Evolutionary conservation across 257 asterid species (phyloP).

Genomic region (Solanum corneliomulleri): DNA sequence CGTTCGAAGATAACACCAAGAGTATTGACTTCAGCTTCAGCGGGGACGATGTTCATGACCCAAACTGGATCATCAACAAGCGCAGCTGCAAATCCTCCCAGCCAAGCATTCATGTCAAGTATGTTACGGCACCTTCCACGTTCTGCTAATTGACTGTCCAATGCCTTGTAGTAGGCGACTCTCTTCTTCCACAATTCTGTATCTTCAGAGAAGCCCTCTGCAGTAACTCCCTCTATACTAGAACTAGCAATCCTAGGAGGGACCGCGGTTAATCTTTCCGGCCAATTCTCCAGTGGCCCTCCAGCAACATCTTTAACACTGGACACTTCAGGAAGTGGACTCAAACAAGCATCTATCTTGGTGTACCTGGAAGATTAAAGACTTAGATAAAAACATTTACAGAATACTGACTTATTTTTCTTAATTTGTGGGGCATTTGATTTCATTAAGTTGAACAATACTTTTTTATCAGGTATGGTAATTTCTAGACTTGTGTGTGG

Average conservation of each 20-base stretch:
- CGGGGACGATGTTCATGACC: conserved; percentile 81
- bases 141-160: conserved; percentile 71
- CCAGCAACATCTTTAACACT: conserved; percentile 53
- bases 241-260: conserved; percentile 72
- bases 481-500: not conserved
- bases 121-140: conserved; percentile 71
- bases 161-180: conserved; percentile 51
- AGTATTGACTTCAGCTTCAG: conserved; percentile 37
- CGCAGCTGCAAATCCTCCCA: conserved; percentile 96
- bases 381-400: too few relatives aligned
- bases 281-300: conserved; percentile 65
- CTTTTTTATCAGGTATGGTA: not conserved
- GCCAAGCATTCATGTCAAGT: conserved; percentile 79
- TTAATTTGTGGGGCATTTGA: not conserved
- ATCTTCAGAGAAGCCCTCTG: conserved; percentile 32
- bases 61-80: conserved; percentile 68
- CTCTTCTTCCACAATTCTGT: conserved; percentile 60
- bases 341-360: conserved; percentile 73
- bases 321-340: conserved; percentile 77
- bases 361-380: conserved; percentile 46
- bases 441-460: not conserved
- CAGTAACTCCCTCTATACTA: conserved; percentile 42
- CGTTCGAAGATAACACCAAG: conserved; percentile 85
- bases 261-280: conserved; percentile 51
- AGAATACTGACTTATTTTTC: not conserved